Evolutionary conservation across 176 grass and related monocot species (phyloP).

Genomic region (Aegilops speltoides): DNA sequence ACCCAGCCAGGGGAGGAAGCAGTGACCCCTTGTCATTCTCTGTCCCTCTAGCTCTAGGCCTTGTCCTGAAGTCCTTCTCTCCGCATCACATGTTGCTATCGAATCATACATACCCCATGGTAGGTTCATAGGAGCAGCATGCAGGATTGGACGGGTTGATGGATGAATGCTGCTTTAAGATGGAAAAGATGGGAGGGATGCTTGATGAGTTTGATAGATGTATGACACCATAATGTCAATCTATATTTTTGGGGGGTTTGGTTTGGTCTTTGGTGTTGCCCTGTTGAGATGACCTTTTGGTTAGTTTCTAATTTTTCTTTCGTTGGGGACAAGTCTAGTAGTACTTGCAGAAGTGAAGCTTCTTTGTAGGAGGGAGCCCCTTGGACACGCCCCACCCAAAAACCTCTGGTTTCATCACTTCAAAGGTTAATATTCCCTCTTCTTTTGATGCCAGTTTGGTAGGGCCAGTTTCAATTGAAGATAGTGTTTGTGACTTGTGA

Average conservation of each 20-base stretch:
- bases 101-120: slow-evolving; percentile 16
- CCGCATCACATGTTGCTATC: slow-evolving; percentile 23
- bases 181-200: slow-evolving; percentile 49
- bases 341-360: slow-evolving; percentile 65
- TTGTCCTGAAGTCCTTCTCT: slow-evolving; percentile 30
- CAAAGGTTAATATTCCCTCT: slow-evolving; percentile 96
- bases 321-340: slow-evolving; percentile 23
- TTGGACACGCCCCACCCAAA: background rate
- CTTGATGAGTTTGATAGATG: slow-evolving; percentile 40
- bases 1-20: slow-evolving; percentile 47
- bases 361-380: slow-evolving; percentile 56
- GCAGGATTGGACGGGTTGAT: slow-evolving; percentile 32
- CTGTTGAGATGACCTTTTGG: slow-evolving; percentile 51
- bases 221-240: slow-evolving; percentile 35
- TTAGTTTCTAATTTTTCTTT: slow-evolving; percentile 4
- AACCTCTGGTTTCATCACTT: slow-evolving; percentile 50
- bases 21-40: slow-evolving; percentile 89
- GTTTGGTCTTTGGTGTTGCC: slow-evolving; percentile 8
- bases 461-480: slow-evolving; percentile 33
- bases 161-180: slow-evolving; percentile 40
- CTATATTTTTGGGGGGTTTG: background rate
- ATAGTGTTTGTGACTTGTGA: slow-evolving; percentile 9
- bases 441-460: slow-evolving; percentile 75
- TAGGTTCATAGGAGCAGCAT: slow-evolving; percentile 34
- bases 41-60: slow-evolving; percentile 40